Conservation (phyloP, 495 filamentous ascomycete species). For the Polyplosphaeria fusca region DNA sequence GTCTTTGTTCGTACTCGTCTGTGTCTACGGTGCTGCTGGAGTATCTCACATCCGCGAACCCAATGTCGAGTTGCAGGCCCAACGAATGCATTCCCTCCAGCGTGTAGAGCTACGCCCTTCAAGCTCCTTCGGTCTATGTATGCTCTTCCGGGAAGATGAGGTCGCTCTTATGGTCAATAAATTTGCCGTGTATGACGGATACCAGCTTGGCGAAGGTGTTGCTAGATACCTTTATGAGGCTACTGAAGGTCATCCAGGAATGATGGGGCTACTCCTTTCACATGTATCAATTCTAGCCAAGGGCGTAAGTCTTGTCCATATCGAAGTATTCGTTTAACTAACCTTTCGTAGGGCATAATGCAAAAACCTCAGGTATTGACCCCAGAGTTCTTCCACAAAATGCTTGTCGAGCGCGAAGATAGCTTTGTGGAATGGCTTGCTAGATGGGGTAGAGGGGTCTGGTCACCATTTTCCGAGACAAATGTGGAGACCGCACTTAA, state of each 20-base stretch:
- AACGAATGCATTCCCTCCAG: not conserved
- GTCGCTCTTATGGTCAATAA: not conserved
- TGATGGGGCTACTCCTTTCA: conserved; percentile 4
- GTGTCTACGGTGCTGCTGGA: not conserved
- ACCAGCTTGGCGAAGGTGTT: conserved; percentile 5
- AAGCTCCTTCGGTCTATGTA: not conserved
- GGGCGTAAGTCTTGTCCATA: not conserved
- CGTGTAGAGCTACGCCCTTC: not conserved
- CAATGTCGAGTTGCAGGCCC: not conserved
- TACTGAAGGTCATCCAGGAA: conserved; percentile 16
- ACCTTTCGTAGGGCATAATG: no score
- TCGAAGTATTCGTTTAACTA: no score
- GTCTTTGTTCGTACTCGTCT: not conserved
- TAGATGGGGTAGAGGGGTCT: not conserved
- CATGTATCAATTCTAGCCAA: not conserved
- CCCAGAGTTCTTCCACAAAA: not conserved
- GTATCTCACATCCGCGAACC: not conserved
- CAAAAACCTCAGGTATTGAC: not conserved
- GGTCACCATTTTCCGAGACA: not conserved
- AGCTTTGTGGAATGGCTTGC: not conserved
- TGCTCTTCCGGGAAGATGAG: not conserved
- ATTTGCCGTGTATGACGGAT: not conserved
- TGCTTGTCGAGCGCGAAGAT: not conserved
- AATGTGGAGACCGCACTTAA: not conserved
- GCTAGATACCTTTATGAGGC: not conserved